Conservation (phyloP, 495 filamentous ascomycete species). For the Coniosporium apollinis region DNA sequence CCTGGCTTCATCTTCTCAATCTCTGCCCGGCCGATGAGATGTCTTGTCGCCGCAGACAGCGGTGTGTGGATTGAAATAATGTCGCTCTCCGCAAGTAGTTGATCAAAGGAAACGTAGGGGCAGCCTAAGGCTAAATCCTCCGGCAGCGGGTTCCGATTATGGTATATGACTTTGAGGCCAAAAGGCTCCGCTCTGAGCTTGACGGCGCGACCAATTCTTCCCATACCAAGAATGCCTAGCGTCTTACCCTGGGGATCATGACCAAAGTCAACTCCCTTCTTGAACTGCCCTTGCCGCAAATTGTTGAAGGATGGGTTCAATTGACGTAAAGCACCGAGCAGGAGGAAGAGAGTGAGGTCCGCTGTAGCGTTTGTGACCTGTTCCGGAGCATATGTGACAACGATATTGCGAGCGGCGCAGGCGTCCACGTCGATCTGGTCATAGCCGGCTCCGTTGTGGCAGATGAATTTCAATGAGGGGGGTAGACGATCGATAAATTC, state of each 20-base stretch:
- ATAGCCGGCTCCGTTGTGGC: constrained; percentile 23
- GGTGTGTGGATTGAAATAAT: constrained; percentile 67
- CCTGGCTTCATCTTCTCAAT: constrained; percentile 60
- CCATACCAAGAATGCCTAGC: constrained; percentile 73
- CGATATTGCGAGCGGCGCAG: constrained; percentile 18
- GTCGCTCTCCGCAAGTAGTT: constrained; percentile 50
- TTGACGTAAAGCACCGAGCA: constrained; percentile 47
- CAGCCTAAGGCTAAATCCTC: constrained; percentile 36
- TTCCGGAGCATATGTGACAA: constrained; percentile 44
- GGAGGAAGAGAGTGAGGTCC: constrained; percentile 52
- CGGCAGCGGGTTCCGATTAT: constrained; percentile 44
- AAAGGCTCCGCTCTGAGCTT: constrained; percentile 43
- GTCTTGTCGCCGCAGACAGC: constrained; percentile 42
- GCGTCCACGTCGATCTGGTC: constrained; percentile 26
- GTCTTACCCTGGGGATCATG: constrained; percentile 55
- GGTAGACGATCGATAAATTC: constrained; percentile 18
- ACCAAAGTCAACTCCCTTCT: constrained; percentile 34
- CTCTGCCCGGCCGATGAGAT: constrained; percentile 50
- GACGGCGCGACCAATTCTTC: constrained; percentile 49
- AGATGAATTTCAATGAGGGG: constrained; percentile 20
- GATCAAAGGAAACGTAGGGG: constrained; percentile 49
- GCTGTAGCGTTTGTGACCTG: constrained; percentile 58
- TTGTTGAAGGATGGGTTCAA: constrained; percentile 17
- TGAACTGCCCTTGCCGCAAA: constrained; percentile 29
- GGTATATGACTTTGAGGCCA: constrained; percentile 53